Evolutionary conservation across 2,329 filamentous ascomycete species (phyloP).

Genomic region (Ophiostoma tasmaniense): DNA sequence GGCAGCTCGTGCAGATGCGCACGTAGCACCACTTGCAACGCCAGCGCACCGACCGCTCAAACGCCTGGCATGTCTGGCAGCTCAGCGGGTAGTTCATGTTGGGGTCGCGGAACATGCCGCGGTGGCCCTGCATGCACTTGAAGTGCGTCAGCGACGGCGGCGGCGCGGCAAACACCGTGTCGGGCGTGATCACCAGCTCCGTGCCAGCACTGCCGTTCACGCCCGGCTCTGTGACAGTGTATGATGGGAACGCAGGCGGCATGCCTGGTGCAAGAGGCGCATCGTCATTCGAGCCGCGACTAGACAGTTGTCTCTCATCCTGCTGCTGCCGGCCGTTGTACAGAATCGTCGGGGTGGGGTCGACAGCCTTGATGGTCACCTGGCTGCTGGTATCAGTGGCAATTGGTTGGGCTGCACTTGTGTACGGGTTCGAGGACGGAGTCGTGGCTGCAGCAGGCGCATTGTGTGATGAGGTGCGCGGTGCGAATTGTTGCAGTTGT

Average conservation of each 20-base stretch:
- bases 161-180: constrained; percentile 34
- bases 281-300: background rate
- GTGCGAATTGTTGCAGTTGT: constrained; percentile 19
- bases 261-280: constrained; percentile 12
- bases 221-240: constrained; percentile 22
- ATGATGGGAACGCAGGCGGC: constrained; percentile 23
- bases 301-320: background rate
- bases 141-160: constrained; percentile 35
- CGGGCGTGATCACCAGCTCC: constrained; percentile 22
- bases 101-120: constrained; percentile 38
- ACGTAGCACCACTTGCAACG: constrained; percentile 44
- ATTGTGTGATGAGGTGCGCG: constrained; percentile 28
- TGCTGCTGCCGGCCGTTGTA: background rate
- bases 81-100: constrained; percentile 44
- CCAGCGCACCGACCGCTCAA: constrained; percentile 36
- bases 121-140: constrained; percentile 41
- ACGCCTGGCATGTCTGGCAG: constrained; percentile 44
- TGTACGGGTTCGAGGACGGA: background rate
- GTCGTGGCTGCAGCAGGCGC: constrained; percentile 6
- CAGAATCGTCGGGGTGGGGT: background rate
- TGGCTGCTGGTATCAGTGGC: background rate
- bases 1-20: constrained; percentile 43
- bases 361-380: background rate
- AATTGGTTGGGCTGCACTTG: background rate
- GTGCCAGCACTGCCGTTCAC: background rate